Evolutionary conservation across 768 basidiomycete genomes (phyloP).

Genomic region (Zangia roseola): DNA sequence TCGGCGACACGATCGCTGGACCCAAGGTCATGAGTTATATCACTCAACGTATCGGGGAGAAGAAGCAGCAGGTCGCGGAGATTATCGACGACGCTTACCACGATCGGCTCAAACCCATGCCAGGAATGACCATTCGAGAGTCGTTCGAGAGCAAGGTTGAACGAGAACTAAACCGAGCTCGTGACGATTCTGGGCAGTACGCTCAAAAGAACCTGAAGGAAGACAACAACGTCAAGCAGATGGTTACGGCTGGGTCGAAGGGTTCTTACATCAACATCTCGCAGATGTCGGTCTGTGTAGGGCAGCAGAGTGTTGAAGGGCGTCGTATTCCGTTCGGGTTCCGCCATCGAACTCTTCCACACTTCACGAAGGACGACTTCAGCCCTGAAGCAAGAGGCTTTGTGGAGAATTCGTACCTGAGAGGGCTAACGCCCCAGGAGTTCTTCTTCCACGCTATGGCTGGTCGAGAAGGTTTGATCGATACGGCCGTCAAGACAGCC

Average conservation of each 20-base stretch:
- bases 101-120: slow-evolving; percentile 84
- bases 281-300: slow-evolving; percentile 99
- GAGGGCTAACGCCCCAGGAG: slow-evolving; percentile 95
- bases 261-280: slow-evolving; percentile 99
- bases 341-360: slow-evolving; percentile 92
- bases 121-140: slow-evolving; percentile 99
- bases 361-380: slow-evolving; percentile 98
- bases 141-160: slow-evolving; percentile 95
- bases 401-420: slow-evolving; percentile 97
- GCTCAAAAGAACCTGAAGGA: slow-evolving; percentile 98
- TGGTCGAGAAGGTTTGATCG: slow-evolving; percentile 97
- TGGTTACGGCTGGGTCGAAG: slow-evolving; percentile 99
- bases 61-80: slow-evolving; percentile 74
- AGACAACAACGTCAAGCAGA: slow-evolving; percentile 99
- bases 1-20: slow-evolving; percentile 97
- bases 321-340: slow-evolving; percentile 98
- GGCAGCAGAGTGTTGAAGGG: slow-evolving; percentile 97
- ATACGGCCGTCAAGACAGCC: slow-evolving; percentile 99
- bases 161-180: slow-evolving; percentile 87
- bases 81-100: slow-evolving; percentile 83
- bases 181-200: slow-evolving; percentile 92
- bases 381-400: slow-evolving; percentile 97
- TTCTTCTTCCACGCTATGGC: slow-evolving; percentile 99
- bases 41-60: slow-evolving; percentile 74
- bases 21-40: slow-evolving; percentile 84